Conservation (phyloP, 129 eudicot species). For the Artemisia annua region DNA sequence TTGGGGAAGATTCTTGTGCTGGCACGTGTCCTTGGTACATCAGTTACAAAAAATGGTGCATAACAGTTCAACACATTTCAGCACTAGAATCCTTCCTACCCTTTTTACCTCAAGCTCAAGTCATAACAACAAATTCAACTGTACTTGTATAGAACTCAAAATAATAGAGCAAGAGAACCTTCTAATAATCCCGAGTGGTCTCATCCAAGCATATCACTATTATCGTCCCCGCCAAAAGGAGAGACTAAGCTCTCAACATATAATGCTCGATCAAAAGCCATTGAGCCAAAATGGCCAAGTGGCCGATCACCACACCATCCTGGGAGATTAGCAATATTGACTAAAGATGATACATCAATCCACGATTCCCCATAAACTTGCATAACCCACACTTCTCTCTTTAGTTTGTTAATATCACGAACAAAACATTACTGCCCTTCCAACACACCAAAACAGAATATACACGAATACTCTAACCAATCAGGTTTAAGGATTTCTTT, state of each 20-base stretch:
- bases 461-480: slow-evolving; percentile 9
- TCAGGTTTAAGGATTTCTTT: slow-evolving; percentile 19
- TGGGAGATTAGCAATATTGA: background rate
- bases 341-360: background rate
- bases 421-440: slow-evolving; percentile 18
- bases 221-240: slow-evolving; percentile 23
- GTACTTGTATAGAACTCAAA: no score
- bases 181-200: background rate
- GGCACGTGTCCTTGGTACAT: no score
- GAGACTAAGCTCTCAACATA: slow-evolving; percentile 35
- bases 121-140: background rate
- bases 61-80: no score
- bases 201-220: slow-evolving; percentile 24
- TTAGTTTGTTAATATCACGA: background rate
- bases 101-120: no score
- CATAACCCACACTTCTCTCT: background rate
- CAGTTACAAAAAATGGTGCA: no score
- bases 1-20: no score
- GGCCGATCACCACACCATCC: background rate
- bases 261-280: background rate
- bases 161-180: background rate
- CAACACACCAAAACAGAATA: slow-evolving; percentile 11
- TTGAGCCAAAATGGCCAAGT: background rate
- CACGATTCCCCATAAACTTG: slow-evolving; percentile 19
- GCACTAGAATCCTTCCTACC: background rate